Evolutionary conservation across 495 filamentous ascomycete species (phyloP), one percentile per base, ranked within the genome.

Genomic region (Xylaria acuta): DNA sequence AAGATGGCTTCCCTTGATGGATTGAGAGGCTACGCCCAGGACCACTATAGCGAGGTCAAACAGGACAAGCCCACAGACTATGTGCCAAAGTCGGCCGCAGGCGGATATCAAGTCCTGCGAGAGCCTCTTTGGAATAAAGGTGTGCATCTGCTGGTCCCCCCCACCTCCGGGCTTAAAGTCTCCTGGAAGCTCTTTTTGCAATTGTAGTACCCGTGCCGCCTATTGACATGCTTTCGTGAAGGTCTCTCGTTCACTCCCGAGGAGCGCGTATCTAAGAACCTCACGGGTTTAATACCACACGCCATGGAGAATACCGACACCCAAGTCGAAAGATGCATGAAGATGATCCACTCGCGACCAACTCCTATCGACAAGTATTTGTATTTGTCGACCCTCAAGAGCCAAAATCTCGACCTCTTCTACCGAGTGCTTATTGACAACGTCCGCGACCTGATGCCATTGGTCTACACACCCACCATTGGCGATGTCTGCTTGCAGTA

Each of bases 391-490:
- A 88, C 90, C 36, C 87, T 99, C 79, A 93, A 95, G 83, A 91
- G 90, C 77, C 91, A 93, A 75, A 97, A 98, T 82, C 88, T 92
- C 43, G 93, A 98, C 81, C 88, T 99, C 62, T 99, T 98, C 86
- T 99, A 97, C 87, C 89, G 96, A 74, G 85, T 99, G 74, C 87
- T 98, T 73, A 93, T 94, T 72, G 91, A 95, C 80, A 92, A 98
- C 83, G 89, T 97, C 75, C 92, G 92, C 83, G 92, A 95, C 78
- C 83, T 98, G 75, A 97, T 97, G 75, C 96, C 96, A 56, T 84
- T 98, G 70, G 97, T 99, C 76, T 99, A 99, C 84, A 99, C 96
- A 22, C 96, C 96, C 6, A 96, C 94, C 74, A 97, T 99, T 75
- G 96, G 96, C 74, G 95, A 99, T 79, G 96, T 97, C 40, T 99